Evolutionary conservation across 2,329 filamentous ascomycete species (phyloP).

Genomic region (Parastagonospora avenae): DNA sequence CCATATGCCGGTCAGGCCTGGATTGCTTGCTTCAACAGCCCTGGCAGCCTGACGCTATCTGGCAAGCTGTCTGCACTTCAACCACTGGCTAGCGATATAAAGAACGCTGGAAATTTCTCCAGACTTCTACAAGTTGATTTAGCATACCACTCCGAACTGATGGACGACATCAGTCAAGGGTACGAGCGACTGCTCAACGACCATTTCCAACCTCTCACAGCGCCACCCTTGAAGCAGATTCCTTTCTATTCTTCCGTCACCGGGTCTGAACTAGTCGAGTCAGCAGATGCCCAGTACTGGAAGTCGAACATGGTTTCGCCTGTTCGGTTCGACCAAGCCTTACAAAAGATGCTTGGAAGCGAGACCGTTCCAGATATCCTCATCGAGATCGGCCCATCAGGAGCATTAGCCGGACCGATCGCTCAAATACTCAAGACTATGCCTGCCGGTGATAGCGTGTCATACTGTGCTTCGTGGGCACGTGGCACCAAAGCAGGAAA

Average conservation of each 20-base stretch:
- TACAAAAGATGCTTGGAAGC: conserved; percentile 4
- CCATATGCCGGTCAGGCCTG: conserved; percentile 6
- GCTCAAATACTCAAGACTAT: conserved; percentile 7
- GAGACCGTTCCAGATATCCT: conserved; percentile 2
- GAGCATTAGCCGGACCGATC: conserved; percentile 11
- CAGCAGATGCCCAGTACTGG: conserved; percentile 31
- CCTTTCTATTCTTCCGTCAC: conserved; percentile 25
- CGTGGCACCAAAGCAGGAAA: conserved; percentile 11
- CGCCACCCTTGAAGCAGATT: background rate
- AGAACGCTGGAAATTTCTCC: conserved; percentile 46
- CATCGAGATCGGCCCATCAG: conserved; percentile 20
- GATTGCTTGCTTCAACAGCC: conserved; percentile 47
- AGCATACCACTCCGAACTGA: conserved; percentile 56
- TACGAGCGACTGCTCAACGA: conserved; percentile 15
- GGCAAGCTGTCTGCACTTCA: conserved; percentile 49
- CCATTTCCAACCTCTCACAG: no score
- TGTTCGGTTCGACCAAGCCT: conserved; percentile 16
- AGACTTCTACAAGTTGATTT: conserved; percentile 47
- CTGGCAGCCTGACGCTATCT: conserved; percentile 52
- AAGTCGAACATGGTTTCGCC: conserved; percentile 26
- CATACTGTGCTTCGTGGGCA: no score
- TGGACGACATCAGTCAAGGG: conserved; percentile 28
- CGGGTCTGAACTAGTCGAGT: conserved; percentile 3
- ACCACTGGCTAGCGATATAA: conserved; percentile 37
- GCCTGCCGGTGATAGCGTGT: conserved; percentile 6